These are phyloP conservation scores for Oryza longistaminata DNA, from an alignment of 176 grass and related monocot genomes.

Conservation along the genomic window DNA sequence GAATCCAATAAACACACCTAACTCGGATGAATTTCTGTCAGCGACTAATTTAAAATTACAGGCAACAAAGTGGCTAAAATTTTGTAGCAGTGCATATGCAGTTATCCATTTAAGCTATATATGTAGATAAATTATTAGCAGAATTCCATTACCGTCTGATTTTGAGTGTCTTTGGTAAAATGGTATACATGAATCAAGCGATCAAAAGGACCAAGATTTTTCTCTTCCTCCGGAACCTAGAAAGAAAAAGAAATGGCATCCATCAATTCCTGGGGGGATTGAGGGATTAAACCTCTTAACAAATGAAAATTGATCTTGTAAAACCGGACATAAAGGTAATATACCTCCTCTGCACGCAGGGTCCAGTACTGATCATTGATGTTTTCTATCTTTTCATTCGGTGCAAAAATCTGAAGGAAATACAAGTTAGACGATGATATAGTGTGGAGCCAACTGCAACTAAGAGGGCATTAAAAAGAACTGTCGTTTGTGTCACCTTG, in stretches of 20 bases:
- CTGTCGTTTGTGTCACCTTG: slow-evolving; percentile 58
- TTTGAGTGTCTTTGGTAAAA: slow-evolving; percentile 94
- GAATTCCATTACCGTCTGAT: slow-evolving; percentile 76
- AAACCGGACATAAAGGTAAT: slow-evolving; percentile 18
- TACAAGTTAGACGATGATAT: slow-evolving; percentile 26
- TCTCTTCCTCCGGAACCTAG: slow-evolving; percentile 97
- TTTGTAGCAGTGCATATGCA: neutral
- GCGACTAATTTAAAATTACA: slow-evolving; percentile 2
- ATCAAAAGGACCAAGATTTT: slow-evolving; percentile 82
- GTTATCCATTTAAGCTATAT: neutral
- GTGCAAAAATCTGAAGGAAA: slow-evolving; percentile 77
- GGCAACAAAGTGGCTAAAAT: neutral
- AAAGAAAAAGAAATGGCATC: slow-evolving; percentile 34
- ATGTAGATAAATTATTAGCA: slow-evolving; percentile 6
- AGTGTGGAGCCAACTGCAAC: slow-evolving; percentile 5
- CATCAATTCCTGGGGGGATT: neutral
- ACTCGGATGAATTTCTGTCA: neutral
- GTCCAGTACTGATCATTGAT: slow-evolving; percentile 99
- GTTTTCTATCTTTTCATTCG: slow-evolving; percentile 92
- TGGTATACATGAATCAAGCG: slow-evolving; percentile 97
- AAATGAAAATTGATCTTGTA: neutral
- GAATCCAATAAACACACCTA: slow-evolving; percentile 11
- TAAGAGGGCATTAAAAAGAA: slow-evolving; percentile 25
- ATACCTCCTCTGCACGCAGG: slow-evolving; percentile 93
- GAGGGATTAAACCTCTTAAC: neutral